Base-by-base conservation (phyloP, 2,329 filamentous ascomycete genomes). In the Colletotrichum cuscutae region DNA sequence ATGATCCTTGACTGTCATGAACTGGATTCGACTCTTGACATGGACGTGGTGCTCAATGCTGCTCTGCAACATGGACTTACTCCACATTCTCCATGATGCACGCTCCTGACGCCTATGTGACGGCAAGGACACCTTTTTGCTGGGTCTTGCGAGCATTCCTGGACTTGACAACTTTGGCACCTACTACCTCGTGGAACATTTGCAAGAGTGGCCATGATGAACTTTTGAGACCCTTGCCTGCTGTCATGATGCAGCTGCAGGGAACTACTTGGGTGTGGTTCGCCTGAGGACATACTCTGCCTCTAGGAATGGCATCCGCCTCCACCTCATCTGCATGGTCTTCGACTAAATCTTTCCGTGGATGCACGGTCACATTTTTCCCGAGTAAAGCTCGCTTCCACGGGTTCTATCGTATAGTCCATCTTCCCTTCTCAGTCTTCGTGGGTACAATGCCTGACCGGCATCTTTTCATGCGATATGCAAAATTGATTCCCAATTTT, bases 221-320 rank as follows among this genome's bases (percentile, higher is more conserved):
- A 69, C 37, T 52, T 53, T 46, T 53, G 65, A 60, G 65, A 63
- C 32, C 54, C 32, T 46, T 32, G 53, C 49, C 65, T 26, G 59
- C 24, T 60, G 30, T 54, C 42, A 70, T 59, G 65, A 59, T 62
- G 37, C 65, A 59, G 56, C 46, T 28, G 53, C 26, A 52, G n/a
- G 46, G 37, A 13, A 19, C 9, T 37, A 60, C 35, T 64, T 24
- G 70, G 53, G 30, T 32, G 35, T 19, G 24, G 19, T 24, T 19
- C 26, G 12, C 42, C n/a, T 24, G 54, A 72, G 58, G 52, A 53
- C 54, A 32, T 26, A 5, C 22, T 35, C 37, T 13, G 35, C 65
- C 26, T 28, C 32, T 26, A 30, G 64, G 35, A 13, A 28, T 46
- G 72, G 81, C 79, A 64, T 77, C 82, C 74, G 78, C 81, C 69